phyloP scores from a whole-genome alignment of 2,329 filamentous ascomycete species.

The Purpureocillium lavendulum region DNA sequence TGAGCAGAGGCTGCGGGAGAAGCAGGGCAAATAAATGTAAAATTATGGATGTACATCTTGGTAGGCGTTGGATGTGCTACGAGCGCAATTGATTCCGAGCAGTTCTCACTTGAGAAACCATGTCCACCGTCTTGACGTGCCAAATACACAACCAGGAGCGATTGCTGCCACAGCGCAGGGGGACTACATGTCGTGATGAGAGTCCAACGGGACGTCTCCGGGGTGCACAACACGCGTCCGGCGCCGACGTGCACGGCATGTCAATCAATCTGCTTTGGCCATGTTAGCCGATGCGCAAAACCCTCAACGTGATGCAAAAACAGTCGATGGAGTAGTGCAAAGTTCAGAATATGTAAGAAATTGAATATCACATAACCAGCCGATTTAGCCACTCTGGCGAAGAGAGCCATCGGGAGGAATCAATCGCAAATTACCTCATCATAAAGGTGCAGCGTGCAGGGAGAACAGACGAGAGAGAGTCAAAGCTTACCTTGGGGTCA shows the following conservation, averaged over 20 bases:
- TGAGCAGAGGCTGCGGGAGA: constrained; percentile 52
- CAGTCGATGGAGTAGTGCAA: constrained; percentile 9
- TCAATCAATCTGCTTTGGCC: neutral
- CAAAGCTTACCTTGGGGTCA: constrained; percentile 17
- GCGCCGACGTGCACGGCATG: too few species aligned
- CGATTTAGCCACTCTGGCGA: constrained; percentile 84
- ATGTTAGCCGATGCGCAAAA: constrained; percentile 1
- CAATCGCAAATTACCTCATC: constrained; percentile 99
- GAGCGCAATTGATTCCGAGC: too few species aligned
- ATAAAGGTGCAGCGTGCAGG: constrained; percentile 30
- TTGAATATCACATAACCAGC: constrained; percentile 73
- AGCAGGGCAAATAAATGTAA: constrained; percentile 21
- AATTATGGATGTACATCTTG: too few species aligned
- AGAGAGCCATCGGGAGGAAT: constrained; percentile 76
- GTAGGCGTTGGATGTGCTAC: too few species aligned
- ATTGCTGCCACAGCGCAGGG: too few species aligned
- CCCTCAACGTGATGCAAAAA: neutral
- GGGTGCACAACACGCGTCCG: too few species aligned
- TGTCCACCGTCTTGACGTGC: too few species aligned
- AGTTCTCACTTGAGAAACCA: too few species aligned
- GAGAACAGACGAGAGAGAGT: constrained; percentile 3
- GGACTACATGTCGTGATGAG: too few species aligned
- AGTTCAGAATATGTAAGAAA: constrained; percentile 99
- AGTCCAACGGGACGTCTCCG: too few species aligned
- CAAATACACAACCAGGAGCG: too few species aligned